phyloP scores from a whole-genome alignment of 176 grass and related monocot species.

The Stipa capillata region DNA sequence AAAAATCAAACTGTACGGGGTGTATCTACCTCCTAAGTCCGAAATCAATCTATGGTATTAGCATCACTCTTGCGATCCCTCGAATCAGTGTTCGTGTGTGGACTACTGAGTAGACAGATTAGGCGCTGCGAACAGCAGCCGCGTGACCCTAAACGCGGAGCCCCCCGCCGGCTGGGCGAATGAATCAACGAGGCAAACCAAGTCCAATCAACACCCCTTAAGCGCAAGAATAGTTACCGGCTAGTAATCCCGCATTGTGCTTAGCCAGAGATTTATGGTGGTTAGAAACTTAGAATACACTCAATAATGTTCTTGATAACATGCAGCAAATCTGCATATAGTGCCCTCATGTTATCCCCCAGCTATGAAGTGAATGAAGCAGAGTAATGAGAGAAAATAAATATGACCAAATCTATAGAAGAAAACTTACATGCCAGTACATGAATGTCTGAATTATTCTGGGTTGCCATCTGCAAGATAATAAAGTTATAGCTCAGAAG shows the following conservation, averaged over 20 bases:
- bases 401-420: background rate
- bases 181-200: too few relatives aligned
- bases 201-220: too few relatives aligned
- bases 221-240: too few relatives aligned
- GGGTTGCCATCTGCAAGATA: conserved; percentile 52
- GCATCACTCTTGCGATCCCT: too few relatives aligned
- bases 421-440: conserved; percentile 63
- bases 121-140: too few relatives aligned
- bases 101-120: too few relatives aligned
- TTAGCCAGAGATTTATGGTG: background rate
- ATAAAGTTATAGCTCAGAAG: conserved; percentile 2
- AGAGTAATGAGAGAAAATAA: background rate
- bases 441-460: conserved; percentile 65
- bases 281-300: background rate
- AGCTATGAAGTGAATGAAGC: background rate
- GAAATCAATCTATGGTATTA: too few relatives aligned
- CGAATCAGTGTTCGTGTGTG: too few relatives aligned
- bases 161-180: too few relatives aligned
- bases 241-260: background rate
- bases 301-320: background rate
- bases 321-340: background rate
- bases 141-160: too few relatives aligned
- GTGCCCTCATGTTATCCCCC: background rate
- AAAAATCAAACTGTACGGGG: too few relatives aligned
- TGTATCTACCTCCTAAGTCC: too few relatives aligned